A percentile compares a stretch with the other conserved stretches of the same genome.
Evolutionary conservation across 2,329 filamentous ascomycete species (phyloP).

Genomic region (Ophiostoma piceae): DNA sequence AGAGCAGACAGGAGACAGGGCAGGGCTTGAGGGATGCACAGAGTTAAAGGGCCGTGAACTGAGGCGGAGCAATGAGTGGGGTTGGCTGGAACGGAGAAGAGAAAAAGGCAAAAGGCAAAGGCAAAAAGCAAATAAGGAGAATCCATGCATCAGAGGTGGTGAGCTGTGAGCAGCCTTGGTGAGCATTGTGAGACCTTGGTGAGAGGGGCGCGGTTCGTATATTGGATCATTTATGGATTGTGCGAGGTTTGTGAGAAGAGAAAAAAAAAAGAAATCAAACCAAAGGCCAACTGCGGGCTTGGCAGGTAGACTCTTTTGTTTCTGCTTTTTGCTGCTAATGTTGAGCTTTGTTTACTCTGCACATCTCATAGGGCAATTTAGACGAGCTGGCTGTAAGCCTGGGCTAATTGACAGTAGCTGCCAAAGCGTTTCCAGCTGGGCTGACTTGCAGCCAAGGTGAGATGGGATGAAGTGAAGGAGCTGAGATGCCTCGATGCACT

Average conservation of each 20-base stretch:
- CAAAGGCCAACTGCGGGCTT: neutral
- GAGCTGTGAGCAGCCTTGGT: neutral
- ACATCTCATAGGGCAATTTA: neutral
- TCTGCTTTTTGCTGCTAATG: neutral
- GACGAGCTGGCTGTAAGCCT: neutral
- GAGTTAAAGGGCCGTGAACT: neutral
- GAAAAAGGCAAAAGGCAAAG: neutral
- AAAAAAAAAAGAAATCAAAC: neutral
- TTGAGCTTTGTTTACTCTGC: neutral
- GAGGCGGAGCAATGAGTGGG: slow-evolving; percentile 11
- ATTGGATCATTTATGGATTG: neutral
- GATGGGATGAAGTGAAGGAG: neutral
- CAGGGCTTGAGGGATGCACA: neutral
- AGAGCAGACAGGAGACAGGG: neutral
- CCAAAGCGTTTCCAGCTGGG: neutral
- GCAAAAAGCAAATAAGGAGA: neutral
- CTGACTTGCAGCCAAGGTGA: neutral
- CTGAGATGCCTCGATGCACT: neutral
- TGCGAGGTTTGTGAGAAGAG: too few species aligned
- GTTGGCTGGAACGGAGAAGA: neutral
- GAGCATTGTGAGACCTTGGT: neutral
- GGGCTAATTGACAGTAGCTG: neutral
- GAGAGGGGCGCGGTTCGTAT: neutral
- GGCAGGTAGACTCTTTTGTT: neutral
- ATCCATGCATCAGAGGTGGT: neutral